Percentiles rank a stretch among this genome's conserved stretches.
Evolutionary conservation across 2,329 filamentous ascomycete genomes (phyloP).

Genomic region (Fusarium marasasianum): DNA sequence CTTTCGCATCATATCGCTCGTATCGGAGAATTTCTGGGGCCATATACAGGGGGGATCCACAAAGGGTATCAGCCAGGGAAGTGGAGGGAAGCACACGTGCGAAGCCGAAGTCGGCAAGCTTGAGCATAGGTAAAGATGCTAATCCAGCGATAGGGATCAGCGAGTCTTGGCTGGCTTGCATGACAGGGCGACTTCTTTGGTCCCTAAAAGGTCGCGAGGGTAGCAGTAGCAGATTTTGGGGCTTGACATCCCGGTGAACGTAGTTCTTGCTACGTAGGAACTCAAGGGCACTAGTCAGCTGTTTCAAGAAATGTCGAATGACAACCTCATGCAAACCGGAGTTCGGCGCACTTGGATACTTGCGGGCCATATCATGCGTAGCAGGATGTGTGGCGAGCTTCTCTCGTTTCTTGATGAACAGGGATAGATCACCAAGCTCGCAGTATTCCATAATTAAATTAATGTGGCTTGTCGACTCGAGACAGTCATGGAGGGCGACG

Average conservation of each 20-base stretch:
- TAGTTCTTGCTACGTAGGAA: conserved; percentile 87
- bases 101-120: conserved; percentile 99
- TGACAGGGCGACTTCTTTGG: conserved; percentile 65
- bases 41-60: conserved; percentile 98
- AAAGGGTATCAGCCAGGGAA: conserved; percentile 93
- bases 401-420: conserved; percentile 95
- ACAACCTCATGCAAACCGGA: conserved; percentile 97
- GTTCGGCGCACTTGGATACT: conserved; percentile 84
- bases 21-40: conserved; percentile 97
- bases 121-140: conserved; percentile 89
- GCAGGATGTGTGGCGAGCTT: conserved; percentile 81
- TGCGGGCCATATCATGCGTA: conserved; percentile 88
- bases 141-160: conserved; percentile 84
- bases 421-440: conserved; percentile 90
- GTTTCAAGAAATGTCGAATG: conserved; percentile 93
- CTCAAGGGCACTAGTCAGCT: conserved; percentile 89
- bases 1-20: conserved; percentile 96
- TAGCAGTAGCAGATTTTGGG: conserved; percentile 91
- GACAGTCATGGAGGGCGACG: conserved; percentile 92
- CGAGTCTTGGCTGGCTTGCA: conserved; percentile 80
- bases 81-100: conserved; percentile 90
- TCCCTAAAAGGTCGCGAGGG: conserved; percentile 79
- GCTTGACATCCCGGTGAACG: conserved; percentile 97
- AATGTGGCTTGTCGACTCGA: conserved; percentile 87
- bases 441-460: conserved; percentile 99